These are phyloP conservation scores for Lipomyces kockii DNA, from an alignment of 805 yeast genomes.

Conservation along the genomic window DNA sequence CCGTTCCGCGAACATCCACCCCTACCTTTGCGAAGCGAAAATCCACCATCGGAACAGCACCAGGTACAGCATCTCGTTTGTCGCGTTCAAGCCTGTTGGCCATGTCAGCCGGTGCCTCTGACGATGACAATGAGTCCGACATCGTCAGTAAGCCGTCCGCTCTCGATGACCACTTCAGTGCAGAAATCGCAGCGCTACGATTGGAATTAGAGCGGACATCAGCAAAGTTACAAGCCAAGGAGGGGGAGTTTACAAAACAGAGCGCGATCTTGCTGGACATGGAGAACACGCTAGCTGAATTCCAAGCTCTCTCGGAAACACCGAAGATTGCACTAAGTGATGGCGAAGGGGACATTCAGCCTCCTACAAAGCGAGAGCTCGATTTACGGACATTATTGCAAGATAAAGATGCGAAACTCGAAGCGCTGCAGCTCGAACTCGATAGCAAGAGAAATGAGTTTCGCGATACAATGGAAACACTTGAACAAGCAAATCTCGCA, in stretches of 20 bases:
- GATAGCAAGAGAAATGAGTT: slow-evolving; percentile 44
- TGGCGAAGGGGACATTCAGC: slow-evolving; percentile 24
- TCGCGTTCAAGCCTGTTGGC: neutral
- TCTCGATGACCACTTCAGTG: slow-evolving; percentile 1
- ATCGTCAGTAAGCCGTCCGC: neutral
- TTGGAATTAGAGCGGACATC: slow-evolving; percentile 38
- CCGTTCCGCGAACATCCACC: slow-evolving; percentile 11
- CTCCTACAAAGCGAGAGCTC: slow-evolving; percentile 33
- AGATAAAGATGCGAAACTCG: slow-evolving; percentile 42
- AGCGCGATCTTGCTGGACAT: slow-evolving; percentile 54
- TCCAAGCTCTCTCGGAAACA: slow-evolving; percentile 36
- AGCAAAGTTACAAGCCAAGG: slow-evolving; percentile 33
- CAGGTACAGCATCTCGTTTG: neutral
- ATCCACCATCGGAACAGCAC: neutral
- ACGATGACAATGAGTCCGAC: slow-evolving; percentile 8
- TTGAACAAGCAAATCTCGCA: slow-evolving; percentile 30
- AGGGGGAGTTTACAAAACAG: slow-evolving; percentile 51
- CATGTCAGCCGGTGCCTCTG: neutral
- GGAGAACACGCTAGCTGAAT: slow-evolving; percentile 54
- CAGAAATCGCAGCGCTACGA: slow-evolving; percentile 30
- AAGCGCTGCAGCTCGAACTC: slow-evolving; percentile 39
- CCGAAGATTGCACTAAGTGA: slow-evolving; percentile 36
- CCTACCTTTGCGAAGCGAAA: slow-evolving; percentile 7
- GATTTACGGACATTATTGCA: slow-evolving; percentile 41
- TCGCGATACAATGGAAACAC: slow-evolving; percentile 41